phyloP scores from a whole-genome alignment of 208 protist species.

The Lotmaria passim region DNA sequence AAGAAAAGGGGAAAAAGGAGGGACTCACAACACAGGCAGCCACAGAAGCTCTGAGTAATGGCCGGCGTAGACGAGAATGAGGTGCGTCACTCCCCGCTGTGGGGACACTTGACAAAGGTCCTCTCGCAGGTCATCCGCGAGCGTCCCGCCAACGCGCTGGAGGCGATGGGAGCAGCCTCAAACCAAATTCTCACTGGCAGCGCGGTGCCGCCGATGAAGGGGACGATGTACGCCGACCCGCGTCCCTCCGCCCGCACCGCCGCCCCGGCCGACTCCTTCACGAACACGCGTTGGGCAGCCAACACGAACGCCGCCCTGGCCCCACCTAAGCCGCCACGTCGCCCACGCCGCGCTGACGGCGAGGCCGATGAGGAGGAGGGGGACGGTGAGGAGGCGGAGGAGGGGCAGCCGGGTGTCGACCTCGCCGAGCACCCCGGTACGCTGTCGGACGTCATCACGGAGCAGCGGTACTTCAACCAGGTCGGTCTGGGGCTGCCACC shows the following conservation, averaged over 20 bases:
- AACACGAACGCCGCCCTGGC: slow-evolving; percentile 75
- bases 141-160: slow-evolving; percentile 67
- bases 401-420: slow-evolving; percentile 38
- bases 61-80: slow-evolving; percentile 59
- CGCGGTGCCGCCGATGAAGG: slow-evolving; percentile 61
- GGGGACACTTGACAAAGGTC: slow-evolving; percentile 86
- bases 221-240: slow-evolving; percentile 64
- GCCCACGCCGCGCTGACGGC: slow-evolving; percentile 67
- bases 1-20: neutral
- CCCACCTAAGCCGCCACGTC: slow-evolving; percentile 68
- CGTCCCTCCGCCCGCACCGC: slow-evolving; percentile 59
- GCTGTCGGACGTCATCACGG: slow-evolving; percentile 82
- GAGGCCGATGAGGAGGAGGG: slow-evolving; percentile 64
- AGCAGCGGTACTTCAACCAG: slow-evolving; percentile 84
- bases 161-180: slow-evolving; percentile 74
- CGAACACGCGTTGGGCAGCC: slow-evolving; percentile 73
- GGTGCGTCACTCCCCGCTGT: slow-evolving; percentile 77
- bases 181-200: slow-evolving; percentile 71
- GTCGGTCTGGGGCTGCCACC: slow-evolving; percentile 79
- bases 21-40: neutral
- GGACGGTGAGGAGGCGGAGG: slow-evolving; percentile 21
- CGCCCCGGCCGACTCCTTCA: slow-evolving; percentile 65
- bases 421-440: slow-evolving; percentile 65
- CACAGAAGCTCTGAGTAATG: slow-evolving; percentile 34
- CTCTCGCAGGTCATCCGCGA: slow-evolving; percentile 79